phyloP scores from a whole-genome alignment of 78 protist species.

The Parvularia atlantis region DNA sequence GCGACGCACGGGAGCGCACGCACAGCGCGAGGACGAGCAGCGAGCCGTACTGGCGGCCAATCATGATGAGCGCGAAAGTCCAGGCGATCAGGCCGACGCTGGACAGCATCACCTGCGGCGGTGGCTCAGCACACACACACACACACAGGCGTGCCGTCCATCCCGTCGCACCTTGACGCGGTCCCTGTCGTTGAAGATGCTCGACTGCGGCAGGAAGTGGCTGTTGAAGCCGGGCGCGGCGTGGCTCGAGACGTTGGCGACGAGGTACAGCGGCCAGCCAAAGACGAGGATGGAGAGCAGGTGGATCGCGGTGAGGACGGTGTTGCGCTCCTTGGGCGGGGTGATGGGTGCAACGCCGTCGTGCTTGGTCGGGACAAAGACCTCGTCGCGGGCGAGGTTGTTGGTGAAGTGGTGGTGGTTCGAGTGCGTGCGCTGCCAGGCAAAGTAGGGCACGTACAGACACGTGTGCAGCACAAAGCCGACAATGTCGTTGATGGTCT shows the following conservation, averaged over 20 bases:
- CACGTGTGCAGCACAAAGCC: conserved; percentile 60
- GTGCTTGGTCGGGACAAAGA: conserved; percentile 31
- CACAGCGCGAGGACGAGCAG: conserved; percentile 9
- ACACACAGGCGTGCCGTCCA: no score
- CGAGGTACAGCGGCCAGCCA: conserved; percentile 8
- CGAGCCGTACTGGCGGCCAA: conserved; percentile 8
- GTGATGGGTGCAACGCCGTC: no score
- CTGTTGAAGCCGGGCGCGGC: neutral
- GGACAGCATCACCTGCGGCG: neutral
- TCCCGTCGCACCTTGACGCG: no score
- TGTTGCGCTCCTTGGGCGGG: no score
- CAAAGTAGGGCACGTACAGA: conserved; percentile 61
- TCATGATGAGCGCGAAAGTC: neutral
- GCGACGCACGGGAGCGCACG: conserved; percentile 16
- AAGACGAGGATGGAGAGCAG: neutral
- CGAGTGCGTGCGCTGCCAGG: conserved; percentile 65
- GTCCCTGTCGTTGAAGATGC: neutral
- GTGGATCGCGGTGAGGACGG: neutral
- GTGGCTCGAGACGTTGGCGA: neutral
- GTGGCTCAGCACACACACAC: no score
- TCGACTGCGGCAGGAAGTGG: neutral
- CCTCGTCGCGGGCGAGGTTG: conserved; percentile 39
- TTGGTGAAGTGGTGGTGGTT: conserved; percentile 71
- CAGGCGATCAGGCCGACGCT: conserved; percentile 12
- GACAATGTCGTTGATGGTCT: conserved; percentile 44